Evolutionary conservation across 306 rosid species (phyloP).

Genomic region (Prunus campanulata): DNA sequence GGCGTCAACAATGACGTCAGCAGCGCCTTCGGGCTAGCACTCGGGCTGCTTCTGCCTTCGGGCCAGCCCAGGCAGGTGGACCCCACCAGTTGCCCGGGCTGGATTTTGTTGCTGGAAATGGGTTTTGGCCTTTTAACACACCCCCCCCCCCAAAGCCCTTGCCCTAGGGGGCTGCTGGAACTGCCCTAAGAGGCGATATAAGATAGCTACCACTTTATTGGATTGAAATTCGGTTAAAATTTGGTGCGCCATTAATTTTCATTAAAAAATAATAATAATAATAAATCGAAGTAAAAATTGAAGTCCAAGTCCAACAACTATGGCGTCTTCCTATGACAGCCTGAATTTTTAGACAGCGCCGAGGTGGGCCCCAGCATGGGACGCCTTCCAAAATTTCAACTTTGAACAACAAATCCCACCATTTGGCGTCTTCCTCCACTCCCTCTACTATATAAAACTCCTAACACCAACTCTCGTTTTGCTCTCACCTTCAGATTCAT

Average conservation of each 20-base stretch:
- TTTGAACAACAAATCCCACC: background rate
- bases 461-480: background rate
- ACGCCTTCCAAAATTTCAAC: background rate
- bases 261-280: background rate
- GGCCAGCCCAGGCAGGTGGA: no score
- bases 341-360: background rate
- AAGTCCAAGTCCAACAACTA: slow-evolving; percentile 6
- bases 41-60: no score
- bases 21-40: no score
- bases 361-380: background rate
- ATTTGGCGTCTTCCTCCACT: background rate
- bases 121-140: no score
- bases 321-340: background rate
- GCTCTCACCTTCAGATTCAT: slow-evolving; percentile 10
- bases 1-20: no score
- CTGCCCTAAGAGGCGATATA: no score
- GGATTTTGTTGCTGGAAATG: no score
- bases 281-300: background rate
- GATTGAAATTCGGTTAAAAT: background rate
- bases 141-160: no score
- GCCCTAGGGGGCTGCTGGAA: no score
- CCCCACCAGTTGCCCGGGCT: no score
- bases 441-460: background rate
- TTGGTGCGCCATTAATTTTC: background rate
- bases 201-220: background rate